Base-by-base conservation (phyloP, 2,329 filamentous ascomycete species). In the Diaporthe ilicicola region DNA sequence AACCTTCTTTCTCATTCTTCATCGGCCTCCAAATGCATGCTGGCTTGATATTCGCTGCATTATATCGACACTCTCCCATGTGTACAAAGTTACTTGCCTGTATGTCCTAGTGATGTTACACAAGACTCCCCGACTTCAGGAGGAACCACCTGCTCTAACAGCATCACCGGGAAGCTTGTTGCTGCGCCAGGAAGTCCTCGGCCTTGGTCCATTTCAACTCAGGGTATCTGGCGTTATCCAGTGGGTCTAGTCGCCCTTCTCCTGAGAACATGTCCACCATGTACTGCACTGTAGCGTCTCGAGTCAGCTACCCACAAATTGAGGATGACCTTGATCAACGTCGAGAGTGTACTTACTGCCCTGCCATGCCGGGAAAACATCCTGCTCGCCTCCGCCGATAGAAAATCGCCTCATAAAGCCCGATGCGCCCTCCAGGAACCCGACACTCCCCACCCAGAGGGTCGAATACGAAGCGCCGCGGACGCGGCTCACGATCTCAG, bases 211-310 rank as follows among this genome's bases (percentile, higher is more conserved):
- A 74, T 24, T 70, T 67, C 37, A 74, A 13, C 3, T 71, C 73
- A 4, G 73, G 73, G 55, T 74, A 74, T 19, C 73, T 71, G 17
- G 48, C 56, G 42, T 74, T 74, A n/a, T 74, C 70, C 55, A 74
- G 19, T 3, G 70, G 73, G 4, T 73, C 70, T n/a, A 74, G 24
- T 48, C 71, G 73, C 1, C 73, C 73, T 5, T 59, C 62, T 8
- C 73, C 73, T 3, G 72, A 74, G 27, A 71, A 72, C 72, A 74
- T 74, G 27, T 74, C 71, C 8, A 22, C 66, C 67, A 73, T 71
- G 32, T 74, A 74, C 42, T 74, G 73, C 73, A 74, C 59, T 64
- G n/a, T 24, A 7, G 2, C 24, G 4, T 17, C 15, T 17, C 29
- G 4, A 15, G n/a, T 64, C 29, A 64, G 59, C 42, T 48, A 7